Evolutionary conservation across 2,329 filamentous ascomycete species (phyloP), one percentile per base, ranked within the genome.

Genomic region (Colletotrichum sp.): DNA sequence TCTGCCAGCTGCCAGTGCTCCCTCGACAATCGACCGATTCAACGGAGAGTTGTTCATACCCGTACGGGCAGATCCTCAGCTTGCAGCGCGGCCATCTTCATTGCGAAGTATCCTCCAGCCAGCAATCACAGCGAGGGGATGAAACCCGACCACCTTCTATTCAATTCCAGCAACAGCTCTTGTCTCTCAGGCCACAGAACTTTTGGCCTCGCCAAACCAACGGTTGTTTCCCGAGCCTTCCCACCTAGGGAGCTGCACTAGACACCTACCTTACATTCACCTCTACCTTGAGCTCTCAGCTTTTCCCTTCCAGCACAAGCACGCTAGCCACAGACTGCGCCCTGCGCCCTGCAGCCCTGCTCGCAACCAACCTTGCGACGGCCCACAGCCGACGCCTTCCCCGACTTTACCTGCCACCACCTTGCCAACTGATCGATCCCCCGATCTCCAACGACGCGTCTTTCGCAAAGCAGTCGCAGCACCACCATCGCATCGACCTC

Each of bases 381-480:
- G 28, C 61, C 43, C n/a, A 36, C 38, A 36, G 15, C 43, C 43
- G 43, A 52, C 13, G 21, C 21, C 48, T 32, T 61, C 32, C 57
- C 58, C 36, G 36, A 67, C 48, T 24, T 66, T 58, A 68, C 66
- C 65, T 55, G 36, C 43, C 36, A 52, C 64, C 32, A 43, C 38
- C 71, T 52, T 24, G 34, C 43, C 58, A 36, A 58, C 72, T 63
- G 58, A 63, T 63, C 60, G 38, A 65, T 74, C 75, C 68, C 67
- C 72, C 43, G 43, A 52, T 52, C n/a, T 52, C n/a, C 72, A 72
- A 63, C 63, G 66, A 77, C 75, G 75, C 75, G 75, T 76, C 67
- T 72, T 52, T 65, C 32, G 67, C 43, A 75, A 66, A 68, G 63
- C 68, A 43, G 64, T 72, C 48, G 65, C 67, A 38, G 68, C 58